Evolutionary conservation across 2,329 filamentous ascomycete genomes (phyloP), one percentile per base, ranked within the genome.

Genomic region (Sphaerulina musiva): DNA sequence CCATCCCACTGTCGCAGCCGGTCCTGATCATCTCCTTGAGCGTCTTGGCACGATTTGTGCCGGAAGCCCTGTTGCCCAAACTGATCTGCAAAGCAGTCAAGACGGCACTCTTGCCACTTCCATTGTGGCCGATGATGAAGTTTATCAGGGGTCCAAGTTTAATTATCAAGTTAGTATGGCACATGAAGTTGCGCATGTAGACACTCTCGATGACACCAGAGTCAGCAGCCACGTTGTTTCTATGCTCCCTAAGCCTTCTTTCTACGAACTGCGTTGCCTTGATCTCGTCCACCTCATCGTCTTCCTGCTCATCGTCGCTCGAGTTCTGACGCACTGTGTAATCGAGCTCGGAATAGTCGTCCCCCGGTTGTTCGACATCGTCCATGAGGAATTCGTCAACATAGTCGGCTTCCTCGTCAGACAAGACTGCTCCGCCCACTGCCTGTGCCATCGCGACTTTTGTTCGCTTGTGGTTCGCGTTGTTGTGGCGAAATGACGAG

Each of bases 41-140:
- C 64, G 86, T 95, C 48, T 88, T 87, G 39, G 90, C 93, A 59
- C 93, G 86, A 66, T 97, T 97, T 3, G 93, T 97, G 12, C 88
- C 83, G 51, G 89, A 89, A 1, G 93, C 91, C 70, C 96, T 97
- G 17, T 88, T 92, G 56, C 93, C 93, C n/a, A 98, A 78, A 66
- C 93, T 97, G 34, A 98, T 78, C 0, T 90, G 95, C 60, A 98
- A 82, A 4, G 90, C 93, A 0, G 93, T 97, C 29, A 98, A 75
- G 11, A 97, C 86, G 2, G 93, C 93, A 69, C 93, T 98, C 75
- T 98, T 98, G 36, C 93, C 93, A 68, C 92, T 97, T 32, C 93
- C 93, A 68, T 98, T 98, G 70, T 95, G 90, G 12, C 93, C 93
- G 52, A 96, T 91, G 58, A 98, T 91, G 72, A 98, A 98, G 72